Evolutionary conservation across 2,329 filamentous ascomycete genomes (phyloP).

Genomic region (Monosporascus sp.): DNA sequence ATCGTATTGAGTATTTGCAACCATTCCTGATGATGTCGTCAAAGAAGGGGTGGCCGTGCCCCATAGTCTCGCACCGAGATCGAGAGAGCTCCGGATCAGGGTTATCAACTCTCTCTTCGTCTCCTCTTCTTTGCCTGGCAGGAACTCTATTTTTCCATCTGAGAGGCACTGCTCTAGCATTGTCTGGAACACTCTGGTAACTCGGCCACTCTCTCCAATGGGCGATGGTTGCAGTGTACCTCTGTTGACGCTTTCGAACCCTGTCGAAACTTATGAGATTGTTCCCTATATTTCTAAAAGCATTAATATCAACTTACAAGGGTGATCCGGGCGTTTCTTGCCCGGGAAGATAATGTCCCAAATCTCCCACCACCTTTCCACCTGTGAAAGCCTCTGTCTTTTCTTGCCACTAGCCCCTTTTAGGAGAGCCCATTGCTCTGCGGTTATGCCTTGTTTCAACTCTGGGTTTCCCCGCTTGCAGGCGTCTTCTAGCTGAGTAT

Average conservation of each 20-base stretch:
- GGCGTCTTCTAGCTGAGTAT: constrained; percentile 2
- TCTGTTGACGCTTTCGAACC: constrained; percentile 1
- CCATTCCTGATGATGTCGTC: too few species aligned
- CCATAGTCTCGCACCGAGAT: too few species aligned
- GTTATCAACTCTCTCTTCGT: too few species aligned
- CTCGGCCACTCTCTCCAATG: too few species aligned
- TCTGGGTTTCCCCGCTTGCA: constrained; percentile 1
- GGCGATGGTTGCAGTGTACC: background rate
- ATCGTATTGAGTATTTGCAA: too few species aligned
- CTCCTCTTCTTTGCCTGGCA: too few species aligned
- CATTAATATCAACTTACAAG: constrained; percentile 4
- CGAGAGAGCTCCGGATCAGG: too few species aligned
- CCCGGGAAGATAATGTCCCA: constrained; percentile 8
- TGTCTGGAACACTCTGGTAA: too few species aligned
- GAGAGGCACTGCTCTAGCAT: too few species aligned
- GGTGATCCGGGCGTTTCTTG: constrained; percentile 1
- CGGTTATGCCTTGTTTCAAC: constrained; percentile 1
- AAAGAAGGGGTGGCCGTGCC: too few species aligned
- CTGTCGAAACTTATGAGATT: background rate
- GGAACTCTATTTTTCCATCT: too few species aligned
- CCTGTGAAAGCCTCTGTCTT: constrained; percentile 3
- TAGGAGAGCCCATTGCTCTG: constrained; percentile 7
- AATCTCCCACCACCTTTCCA: constrained; percentile 8
- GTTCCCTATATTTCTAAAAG: too few species aligned
- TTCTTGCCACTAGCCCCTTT: constrained; percentile 5